Percentiles rank a stretch among this genome's conserved stretches.
phyloP scores from a whole-genome alignment of 148 eudicot genomes.

The Silene uniflora region DNA sequence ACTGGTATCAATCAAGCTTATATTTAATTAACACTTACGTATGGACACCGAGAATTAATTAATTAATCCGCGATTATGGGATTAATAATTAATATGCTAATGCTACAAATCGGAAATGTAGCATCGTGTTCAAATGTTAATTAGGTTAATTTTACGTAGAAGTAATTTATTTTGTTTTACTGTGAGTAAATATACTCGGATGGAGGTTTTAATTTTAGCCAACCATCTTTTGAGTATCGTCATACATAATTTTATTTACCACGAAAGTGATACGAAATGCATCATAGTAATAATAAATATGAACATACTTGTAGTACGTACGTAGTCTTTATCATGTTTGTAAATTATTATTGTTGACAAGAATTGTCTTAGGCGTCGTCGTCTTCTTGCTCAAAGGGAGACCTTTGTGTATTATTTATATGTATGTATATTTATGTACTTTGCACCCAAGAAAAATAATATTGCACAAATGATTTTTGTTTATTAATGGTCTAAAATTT shows the following conservation, averaged over 20 bases:
- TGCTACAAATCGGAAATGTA: conserved; percentile 1
- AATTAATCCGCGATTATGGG: background rate
- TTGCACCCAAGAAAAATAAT: conserved; percentile 14
- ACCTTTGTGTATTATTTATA: conserved; percentile 25
- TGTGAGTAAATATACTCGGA: conserved; percentile 15
- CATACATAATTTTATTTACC: background rate
- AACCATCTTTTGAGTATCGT: conserved; percentile 23
- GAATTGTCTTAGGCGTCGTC: conserved; percentile 7
- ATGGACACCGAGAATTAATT: too few relatives aligned
- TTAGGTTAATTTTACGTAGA: conserved; percentile 13
- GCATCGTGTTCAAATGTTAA: conserved; percentile 19
- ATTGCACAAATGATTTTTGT: conserved; percentile 4
- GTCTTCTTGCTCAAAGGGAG: conserved; percentile 30
- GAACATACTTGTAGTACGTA: background rate
- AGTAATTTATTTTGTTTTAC: background rate
- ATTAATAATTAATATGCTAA: background rate
- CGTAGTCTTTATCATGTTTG: conserved; percentile 14
- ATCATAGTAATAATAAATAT: background rate
- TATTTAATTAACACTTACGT: conserved; percentile 3
- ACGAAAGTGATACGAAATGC: conserved; percentile 16
- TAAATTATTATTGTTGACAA: conserved; percentile 27
- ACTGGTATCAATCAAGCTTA: conserved; percentile 22
- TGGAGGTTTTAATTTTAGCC: conserved; percentile 29
- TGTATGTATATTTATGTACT: conserved; percentile 22
- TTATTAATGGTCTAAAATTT: too few relatives aligned